phyloP scores from a whole-genome alignment of 495 filamentous ascomycete genomes.

The Podospora fimiseda region DNA sequence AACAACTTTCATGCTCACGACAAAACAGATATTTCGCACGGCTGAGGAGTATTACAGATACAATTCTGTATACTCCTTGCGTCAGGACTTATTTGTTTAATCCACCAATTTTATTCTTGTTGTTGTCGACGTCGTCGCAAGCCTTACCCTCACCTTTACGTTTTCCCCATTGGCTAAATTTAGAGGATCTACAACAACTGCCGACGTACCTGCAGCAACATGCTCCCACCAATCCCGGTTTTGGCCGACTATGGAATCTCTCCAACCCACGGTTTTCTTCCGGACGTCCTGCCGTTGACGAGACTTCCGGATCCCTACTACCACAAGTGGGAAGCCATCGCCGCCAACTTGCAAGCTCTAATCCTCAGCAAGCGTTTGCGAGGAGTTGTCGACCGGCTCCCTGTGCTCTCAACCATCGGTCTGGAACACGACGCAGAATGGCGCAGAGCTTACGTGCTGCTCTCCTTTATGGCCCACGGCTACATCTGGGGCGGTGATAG shows the following conservation, averaged over 20 bases:
- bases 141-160: too few relatives aligned
- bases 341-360: conserved; percentile 77
- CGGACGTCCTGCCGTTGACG: conserved; percentile 70
- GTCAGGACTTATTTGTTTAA: conserved; percentile 41
- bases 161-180: too few relatives aligned
- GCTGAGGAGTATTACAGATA: conserved; percentile 56
- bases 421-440: conserved; percentile 81
- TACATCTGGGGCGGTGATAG: conserved; percentile 91
- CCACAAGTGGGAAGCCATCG: conserved; percentile 81
- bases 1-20: conserved; percentile 27
- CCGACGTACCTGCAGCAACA: conserved; percentile 30
- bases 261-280: conserved; percentile 79
- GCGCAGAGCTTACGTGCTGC: conserved; percentile 78
- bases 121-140: too few relatives aligned
- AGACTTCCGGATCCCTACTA: conserved; percentile 83
- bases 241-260: conserved; percentile 85
- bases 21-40: conserved; percentile 38
- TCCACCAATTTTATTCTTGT: too few relatives aligned
- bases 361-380: conserved; percentile 77
- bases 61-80: conserved; percentile 56
- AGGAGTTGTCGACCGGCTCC: conserved; percentile 66
- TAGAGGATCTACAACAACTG: conserved; percentile 8
- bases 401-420: conserved; percentile 71
- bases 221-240: conserved; percentile 78
- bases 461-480: conserved; percentile 75